phyloP scores from a whole-genome alignment of 208 protist species.

The Endotrypanum monterogeii region DNA sequence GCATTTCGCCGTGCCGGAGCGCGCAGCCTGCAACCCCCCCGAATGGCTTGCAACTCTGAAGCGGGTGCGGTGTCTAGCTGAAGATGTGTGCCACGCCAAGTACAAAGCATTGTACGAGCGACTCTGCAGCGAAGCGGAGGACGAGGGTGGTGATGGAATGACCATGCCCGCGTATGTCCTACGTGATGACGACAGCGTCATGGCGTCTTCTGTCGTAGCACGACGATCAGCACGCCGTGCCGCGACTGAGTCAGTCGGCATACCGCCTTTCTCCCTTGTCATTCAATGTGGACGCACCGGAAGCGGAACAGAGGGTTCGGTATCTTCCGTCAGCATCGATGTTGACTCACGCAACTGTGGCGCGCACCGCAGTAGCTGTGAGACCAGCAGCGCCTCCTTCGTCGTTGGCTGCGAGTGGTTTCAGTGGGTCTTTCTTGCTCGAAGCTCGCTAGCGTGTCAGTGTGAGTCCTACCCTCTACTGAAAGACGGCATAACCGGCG shows the following conservation, averaged over 20 bases:
- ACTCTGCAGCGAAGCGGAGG: slow-evolving; percentile 15
- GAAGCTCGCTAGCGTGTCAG: slow-evolving; percentile 29
- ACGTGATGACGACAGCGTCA: slow-evolving; percentile 18
- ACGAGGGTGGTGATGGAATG: slow-evolving; percentile 14
- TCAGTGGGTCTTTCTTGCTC: slow-evolving; percentile 39
- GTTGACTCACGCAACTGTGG: neutral
- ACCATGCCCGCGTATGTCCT: neutral
- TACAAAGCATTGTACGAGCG: slow-evolving; percentile 36
- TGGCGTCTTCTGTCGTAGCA: slow-evolving; percentile 8
- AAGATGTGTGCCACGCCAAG: slow-evolving; percentile 26
- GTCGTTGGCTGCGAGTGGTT: slow-evolving; percentile 48
- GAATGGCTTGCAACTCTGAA: slow-evolving; percentile 17
- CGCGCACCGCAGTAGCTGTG: neutral
- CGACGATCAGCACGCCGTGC: slow-evolving; percentile 15
- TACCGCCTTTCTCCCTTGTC: slow-evolving; percentile 42
- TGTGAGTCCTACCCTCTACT: slow-evolving; percentile 23
- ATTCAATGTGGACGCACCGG: slow-evolving; percentile 26
- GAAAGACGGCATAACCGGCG: neutral
- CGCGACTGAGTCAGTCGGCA: slow-evolving; percentile 4
- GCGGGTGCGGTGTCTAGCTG: slow-evolving; percentile 16
- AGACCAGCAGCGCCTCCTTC: slow-evolving; percentile 8
- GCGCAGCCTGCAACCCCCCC: neutral
- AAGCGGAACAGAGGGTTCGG: neutral
- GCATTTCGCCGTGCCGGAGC: neutral
- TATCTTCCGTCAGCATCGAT: neutral